Evolutionary conservation across 108 stramenopile species (phyloP), one percentile per base, ranked within the genome.

Genomic region (Skeletonema menzelii): DNA sequence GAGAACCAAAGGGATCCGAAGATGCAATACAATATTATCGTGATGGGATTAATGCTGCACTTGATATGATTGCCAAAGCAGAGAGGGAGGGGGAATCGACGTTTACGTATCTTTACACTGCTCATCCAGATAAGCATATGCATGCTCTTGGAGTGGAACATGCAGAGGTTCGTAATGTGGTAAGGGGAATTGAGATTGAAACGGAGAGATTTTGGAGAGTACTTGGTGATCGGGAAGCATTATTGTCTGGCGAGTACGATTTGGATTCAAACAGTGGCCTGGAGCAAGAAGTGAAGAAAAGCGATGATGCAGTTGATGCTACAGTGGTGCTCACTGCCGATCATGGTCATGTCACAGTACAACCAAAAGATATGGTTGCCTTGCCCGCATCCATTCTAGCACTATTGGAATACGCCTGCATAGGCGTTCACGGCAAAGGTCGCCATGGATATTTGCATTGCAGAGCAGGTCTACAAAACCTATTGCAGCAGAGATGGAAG

Each of bases 71-170:
- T 22, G 57, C 67, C 24, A n/a, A 72, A n/a, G 76, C 70, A 7
- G 76, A 77, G 49, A 56, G 56, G 4, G 0, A 13, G 30, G 67
- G 59, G 1, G 70, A 65, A 12, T 65, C 56, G 13, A 77, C 67
- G 2, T 77, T 72, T 24, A 62, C 47, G 13, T 77, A 77, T 58
- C 35, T 77, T 5, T 77, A 77, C 14, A 77, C 76, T 28, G 76
- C 76, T 44, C 76, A 77, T 65, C 76, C 76, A 5, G 76, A 77
- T 30, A 77, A 77, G 30, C 76, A 77, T 40, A 72, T 72, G 70
- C 76, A 77, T 72, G 24, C 76, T 15, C 70, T 77, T 55, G 76
- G 76, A 40, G 76, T 77, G 19, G 76, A 77, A 19, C 56, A 69
- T 58, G 63, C 58, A 11, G 76, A 77, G 58, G 76, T 77, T 19